phyloP scores from a whole-genome alignment of 129 eudicot species.

The Escallonia rubra region DNA sequence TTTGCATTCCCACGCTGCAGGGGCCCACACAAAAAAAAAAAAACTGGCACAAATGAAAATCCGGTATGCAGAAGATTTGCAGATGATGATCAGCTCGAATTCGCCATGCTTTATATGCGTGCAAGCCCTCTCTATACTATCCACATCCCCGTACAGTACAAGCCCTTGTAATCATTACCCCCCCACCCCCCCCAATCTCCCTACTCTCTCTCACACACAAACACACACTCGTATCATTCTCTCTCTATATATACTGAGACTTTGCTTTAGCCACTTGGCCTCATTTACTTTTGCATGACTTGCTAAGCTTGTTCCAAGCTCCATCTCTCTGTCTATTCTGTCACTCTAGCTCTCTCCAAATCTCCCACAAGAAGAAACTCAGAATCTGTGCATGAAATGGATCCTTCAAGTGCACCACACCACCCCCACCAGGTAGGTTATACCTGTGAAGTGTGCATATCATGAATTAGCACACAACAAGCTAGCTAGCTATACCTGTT shows the following conservation, averaged over 20 bases:
- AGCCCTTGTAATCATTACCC: slow-evolving; percentile 22
- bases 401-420: slow-evolving; percentile 50
- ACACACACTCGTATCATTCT: slow-evolving; percentile 14
- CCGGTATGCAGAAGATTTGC: no score
- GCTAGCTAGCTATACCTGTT: not conserved
- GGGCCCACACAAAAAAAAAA: slow-evolving; percentile 9
- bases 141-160: slow-evolving; percentile 6
- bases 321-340: slow-evolving; percentile 19
- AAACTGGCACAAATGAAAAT: not conserved
- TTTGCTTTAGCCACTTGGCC: slow-evolving; percentile 6
- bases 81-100: not conserved
- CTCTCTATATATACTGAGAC: slow-evolving; percentile 26
- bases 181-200: slow-evolving; percentile 8
- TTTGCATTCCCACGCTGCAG: slow-evolving; percentile 18
- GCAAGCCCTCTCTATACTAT: slow-evolving; percentile 18
- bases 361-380: not conserved
- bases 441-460: not conserved
- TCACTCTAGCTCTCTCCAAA: not conserved
- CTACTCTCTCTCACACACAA: slow-evolving; percentile 18
- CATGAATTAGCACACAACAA: not conserved
- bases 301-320: slow-evolving; percentile 11
- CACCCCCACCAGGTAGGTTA: slow-evolving; percentile 49
- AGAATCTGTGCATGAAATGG: slow-evolving; percentile 27
- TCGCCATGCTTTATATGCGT: slow-evolving; percentile 18
- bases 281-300: slow-evolving; percentile 31